Conservation (phyloP, 805 yeast genomes). For the Komagataella ulmi region DNA sequence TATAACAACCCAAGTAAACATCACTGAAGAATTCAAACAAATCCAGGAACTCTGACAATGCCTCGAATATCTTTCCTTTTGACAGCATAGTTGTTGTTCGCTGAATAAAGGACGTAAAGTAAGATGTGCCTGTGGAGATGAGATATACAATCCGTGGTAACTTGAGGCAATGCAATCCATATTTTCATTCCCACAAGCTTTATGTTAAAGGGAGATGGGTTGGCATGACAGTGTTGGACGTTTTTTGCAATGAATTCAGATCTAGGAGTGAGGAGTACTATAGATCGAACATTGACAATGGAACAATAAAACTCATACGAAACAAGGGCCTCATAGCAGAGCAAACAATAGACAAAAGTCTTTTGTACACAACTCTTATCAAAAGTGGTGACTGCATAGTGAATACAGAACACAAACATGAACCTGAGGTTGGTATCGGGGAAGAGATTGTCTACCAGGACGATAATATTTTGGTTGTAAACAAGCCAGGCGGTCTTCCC, state of each 20-base stretch:
- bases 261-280: constrained; percentile 13
- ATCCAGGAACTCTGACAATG: too few relatives aligned
- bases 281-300: constrained; percentile 1
- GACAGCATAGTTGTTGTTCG: neutral
- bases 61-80: too few relatives aligned
- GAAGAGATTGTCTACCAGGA: constrained; percentile 21
- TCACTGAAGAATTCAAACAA: neutral
- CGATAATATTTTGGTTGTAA: constrained; percentile 24
- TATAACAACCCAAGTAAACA: neutral
- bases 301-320: constrained; percentile 9
- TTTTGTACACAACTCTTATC: constrained; percentile 5
- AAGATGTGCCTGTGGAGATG: neutral
- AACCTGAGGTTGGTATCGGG: constrained; percentile 7
- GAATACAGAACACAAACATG: constrained; percentile 16
- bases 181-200: constrained; percentile 20
- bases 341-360: neutral
- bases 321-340: constrained; percentile 6
- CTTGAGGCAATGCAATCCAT: constrained; percentile 14
- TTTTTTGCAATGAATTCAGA: constrained; percentile 25
- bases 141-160: neutral
- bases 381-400: constrained; percentile 15
- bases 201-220: constrained; percentile 33
- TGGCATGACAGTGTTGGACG: constrained; percentile 21
- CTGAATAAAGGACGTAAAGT: neutral
- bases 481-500: constrained; percentile 41